phyloP scores from a whole-genome alignment of 2,329 filamentous ascomycete genomes.

The Chrysoporthe deuterocubensis region DNA sequence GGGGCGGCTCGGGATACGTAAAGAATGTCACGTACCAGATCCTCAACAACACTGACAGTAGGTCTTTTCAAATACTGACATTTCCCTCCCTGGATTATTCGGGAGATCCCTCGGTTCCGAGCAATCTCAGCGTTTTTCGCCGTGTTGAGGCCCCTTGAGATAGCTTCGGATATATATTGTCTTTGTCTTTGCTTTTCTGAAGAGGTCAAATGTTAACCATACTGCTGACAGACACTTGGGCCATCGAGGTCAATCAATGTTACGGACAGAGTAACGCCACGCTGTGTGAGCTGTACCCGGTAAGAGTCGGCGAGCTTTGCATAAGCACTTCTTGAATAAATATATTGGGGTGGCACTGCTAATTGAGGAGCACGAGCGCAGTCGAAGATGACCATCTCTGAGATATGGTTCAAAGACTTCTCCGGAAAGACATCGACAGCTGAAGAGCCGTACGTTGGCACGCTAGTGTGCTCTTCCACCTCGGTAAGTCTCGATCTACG shows the following conservation, averaged over 20 bases:
- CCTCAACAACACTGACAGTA: slow-evolving; percentile 60
- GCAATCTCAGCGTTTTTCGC: no score
- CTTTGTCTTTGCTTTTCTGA: not conserved
- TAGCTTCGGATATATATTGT: no score
- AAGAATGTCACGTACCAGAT: slow-evolving; percentile 55
- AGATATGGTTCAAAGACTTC: slow-evolving; percentile 15
- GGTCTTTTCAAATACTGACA: slow-evolving; percentile 35
- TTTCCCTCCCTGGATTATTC: no score
- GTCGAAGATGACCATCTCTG: slow-evolving; percentile 20
- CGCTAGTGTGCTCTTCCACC: slow-evolving; percentile 8
- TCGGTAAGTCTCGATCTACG: not conserved
- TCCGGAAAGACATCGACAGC: slow-evolving; percentile 6
- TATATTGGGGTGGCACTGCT: not conserved
- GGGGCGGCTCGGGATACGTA: slow-evolving; percentile 25
- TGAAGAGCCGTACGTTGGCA: slow-evolving; percentile 14
- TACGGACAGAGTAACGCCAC: slow-evolving; percentile 48
- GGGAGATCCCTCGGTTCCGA: not conserved
- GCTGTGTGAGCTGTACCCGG: slow-evolving; percentile 41
- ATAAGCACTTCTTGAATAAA: not conserved
- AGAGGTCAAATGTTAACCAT: not conserved
- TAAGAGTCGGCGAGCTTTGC: slow-evolving; percentile 13
- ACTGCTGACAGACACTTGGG: slow-evolving; percentile 42
- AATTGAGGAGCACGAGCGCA: not conserved
- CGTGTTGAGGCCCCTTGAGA: not conserved
- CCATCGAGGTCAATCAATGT: slow-evolving; percentile 65